Conservation (phyloP, 2,329 filamentous ascomycete species). For the Microsporum ferrugineum region DNA sequence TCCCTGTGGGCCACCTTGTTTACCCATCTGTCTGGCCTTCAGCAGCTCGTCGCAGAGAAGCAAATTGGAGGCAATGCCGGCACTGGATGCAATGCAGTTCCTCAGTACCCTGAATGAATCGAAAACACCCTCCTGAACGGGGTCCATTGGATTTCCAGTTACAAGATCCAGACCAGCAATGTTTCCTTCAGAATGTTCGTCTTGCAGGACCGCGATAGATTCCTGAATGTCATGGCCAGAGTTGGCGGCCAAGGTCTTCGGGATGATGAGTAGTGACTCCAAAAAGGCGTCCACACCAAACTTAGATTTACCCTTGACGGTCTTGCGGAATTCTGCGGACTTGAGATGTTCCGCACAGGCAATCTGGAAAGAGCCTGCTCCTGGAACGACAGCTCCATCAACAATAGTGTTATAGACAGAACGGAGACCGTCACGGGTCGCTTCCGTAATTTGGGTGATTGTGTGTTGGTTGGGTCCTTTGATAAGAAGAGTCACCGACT, state of each 20-base stretch:
- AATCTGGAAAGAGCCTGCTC: conserved; percentile 90
- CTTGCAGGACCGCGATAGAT: conserved; percentile 72
- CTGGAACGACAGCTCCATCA: conserved; percentile 89
- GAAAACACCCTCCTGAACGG: conserved; percentile 80
- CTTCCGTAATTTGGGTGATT: conserved; percentile 92
- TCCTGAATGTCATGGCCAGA: conserved; percentile 96
- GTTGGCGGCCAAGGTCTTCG: conserved; percentile 93
- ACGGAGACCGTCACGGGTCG: conserved; percentile 84
- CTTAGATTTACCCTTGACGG: conserved; percentile 95
- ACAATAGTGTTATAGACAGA: conserved; percentile 99
- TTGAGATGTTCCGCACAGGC: conserved; percentile 79
- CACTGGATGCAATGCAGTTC: conserved; percentile 86
- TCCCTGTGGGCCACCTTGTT: conserved; percentile 31
- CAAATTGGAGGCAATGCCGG: conserved; percentile 89
- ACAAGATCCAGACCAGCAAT: conserved; percentile 75
- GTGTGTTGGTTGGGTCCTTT: conserved; percentile 97
- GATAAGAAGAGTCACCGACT: conserved; percentile 94
- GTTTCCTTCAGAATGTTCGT: conserved; percentile 74
- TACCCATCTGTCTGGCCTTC: conserved; percentile 90
- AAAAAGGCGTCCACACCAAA: conserved; percentile 92
- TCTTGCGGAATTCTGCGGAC: conserved; percentile 74
- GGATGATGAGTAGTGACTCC: conserved; percentile 87
- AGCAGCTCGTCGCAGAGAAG: conserved; percentile 92
- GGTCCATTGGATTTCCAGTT: conserved; percentile 89
- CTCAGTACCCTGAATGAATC: conserved; percentile 92